A percentile compares a stretch with the other conserved stretches of the same genome.
These are phyloP conservation scores for Serendipita vermifera DNA, from an alignment of 768 basidiomycete genomes.

Conservation along the genomic window DNA sequence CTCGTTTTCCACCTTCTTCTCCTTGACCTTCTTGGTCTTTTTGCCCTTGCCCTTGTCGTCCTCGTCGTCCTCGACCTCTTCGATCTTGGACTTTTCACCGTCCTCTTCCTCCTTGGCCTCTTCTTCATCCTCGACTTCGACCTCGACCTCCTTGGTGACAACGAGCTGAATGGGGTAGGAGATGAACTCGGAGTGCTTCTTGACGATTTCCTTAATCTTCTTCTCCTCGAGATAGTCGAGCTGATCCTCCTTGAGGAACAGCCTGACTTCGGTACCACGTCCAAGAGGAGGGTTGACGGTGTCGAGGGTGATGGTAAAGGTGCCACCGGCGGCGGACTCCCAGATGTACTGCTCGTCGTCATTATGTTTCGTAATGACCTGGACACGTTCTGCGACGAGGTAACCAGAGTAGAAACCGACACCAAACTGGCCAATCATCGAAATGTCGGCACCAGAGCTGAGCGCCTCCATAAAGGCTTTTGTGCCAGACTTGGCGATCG, in stretches of 20 bases:
- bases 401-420: constrained; percentile 99
- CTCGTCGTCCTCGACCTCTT: constrained; percentile 66
- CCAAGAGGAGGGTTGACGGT: constrained; percentile 79
- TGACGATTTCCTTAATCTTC: constrained; percentile 97
- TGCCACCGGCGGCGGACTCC: constrained; percentile 99
- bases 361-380: constrained; percentile 99
- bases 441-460: constrained; percentile 36
- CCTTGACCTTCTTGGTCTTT: constrained; percentile 92
- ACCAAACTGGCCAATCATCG: constrained; percentile 98
- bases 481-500: constrained; percentile 88
- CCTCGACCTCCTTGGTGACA: constrained; percentile 94
- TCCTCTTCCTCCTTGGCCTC: constrained; percentile 39
- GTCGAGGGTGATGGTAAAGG: constrained; percentile 96
- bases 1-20: constrained; percentile 75
- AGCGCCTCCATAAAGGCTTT: constrained; percentile 94
- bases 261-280: constrained; percentile 85
- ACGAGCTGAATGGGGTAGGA: constrained; percentile 98
- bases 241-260: constrained; percentile 96
- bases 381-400: constrained; percentile 96
- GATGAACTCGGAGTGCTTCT: constrained; percentile 99
- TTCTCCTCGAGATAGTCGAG: constrained; percentile 99
- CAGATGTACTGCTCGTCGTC: constrained; percentile 99
- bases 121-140: constrained; percentile 43
- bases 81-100: constrained; percentile 56
- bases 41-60: constrained; percentile 77